These are phyloP conservation scores for Sugiyamaella paludigena DNA, from an alignment of 1,139 yeast species.

Conservation along the genomic window DNA sequence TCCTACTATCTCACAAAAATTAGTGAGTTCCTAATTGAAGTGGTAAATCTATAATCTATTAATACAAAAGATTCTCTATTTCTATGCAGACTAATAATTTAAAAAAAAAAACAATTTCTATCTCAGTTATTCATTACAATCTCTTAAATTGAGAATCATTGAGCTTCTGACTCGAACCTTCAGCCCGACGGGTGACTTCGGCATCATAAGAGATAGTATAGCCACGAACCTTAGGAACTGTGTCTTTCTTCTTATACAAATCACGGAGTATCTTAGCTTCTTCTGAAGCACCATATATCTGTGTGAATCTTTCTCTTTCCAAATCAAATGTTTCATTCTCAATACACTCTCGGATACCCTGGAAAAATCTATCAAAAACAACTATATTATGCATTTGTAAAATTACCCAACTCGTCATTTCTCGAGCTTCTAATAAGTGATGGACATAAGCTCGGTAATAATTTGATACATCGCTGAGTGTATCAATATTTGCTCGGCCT, in stretches of 20 bases:
- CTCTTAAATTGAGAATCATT: slow-evolving; percentile 24
- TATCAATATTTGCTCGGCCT: slow-evolving; percentile 23
- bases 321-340: slow-evolving; percentile 33
- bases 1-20: too few species aligned
- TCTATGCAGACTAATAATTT: too few species aligned
- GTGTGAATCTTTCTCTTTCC: slow-evolving; percentile 28
- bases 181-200: slow-evolving; percentile 17
- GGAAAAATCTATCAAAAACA: slow-evolving; percentile 33
- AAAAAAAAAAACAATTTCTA: too few species aligned
- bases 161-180: slow-evolving; percentile 20
- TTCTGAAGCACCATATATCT: slow-evolving; percentile 29
- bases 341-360: slow-evolving; percentile 35
- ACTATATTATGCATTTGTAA: slow-evolving; percentile 41
- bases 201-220: slow-evolving; percentile 23
- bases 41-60: too few species aligned
- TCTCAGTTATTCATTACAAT: too few species aligned
- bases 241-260: slow-evolving; percentile 16
- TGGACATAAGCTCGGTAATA: slow-evolving; percentile 43
- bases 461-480: slow-evolving; percentile 23
- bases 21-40: not conserved
- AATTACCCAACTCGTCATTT: slow-evolving; percentile 44
- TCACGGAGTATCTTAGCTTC: slow-evolving; percentile 22
- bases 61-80: too few species aligned
- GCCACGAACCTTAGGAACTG: slow-evolving; percentile 28
- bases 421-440: slow-evolving; percentile 42